Evolutionary conservation across 23 red algal genomes (phyloP).

Genomic region (Agarophyton chilense): DNA sequence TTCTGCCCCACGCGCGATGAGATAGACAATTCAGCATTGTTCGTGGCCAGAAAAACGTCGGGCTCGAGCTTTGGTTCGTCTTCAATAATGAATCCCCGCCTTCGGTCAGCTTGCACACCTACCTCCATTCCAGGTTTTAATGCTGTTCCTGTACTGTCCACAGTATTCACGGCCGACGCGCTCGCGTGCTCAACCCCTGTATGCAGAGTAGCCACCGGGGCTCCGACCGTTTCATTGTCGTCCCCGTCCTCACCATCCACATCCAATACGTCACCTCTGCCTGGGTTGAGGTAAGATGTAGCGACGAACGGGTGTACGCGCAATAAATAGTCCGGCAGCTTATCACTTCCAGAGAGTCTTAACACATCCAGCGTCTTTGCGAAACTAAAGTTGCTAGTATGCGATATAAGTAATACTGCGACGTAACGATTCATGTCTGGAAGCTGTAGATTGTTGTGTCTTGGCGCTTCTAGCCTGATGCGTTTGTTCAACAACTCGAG

Average conservation of each 20-base stretch:
- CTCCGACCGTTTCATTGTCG: too few relatives aligned
- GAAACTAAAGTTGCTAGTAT: neutral
- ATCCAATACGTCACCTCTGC: conserved; percentile 5
- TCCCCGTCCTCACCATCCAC: neutral
- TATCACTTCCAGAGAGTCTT: neutral
- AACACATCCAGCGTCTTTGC: neutral
- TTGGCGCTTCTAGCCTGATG: too few relatives aligned
- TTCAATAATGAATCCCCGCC: conserved; percentile 47
- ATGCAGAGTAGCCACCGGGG: too few relatives aligned
- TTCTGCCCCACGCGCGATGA: neutral
- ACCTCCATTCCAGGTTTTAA: too few relatives aligned
- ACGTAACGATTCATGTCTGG: neutral
- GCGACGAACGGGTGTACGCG: conserved; percentile 35
- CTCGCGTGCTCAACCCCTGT: neutral
- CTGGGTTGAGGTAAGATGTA: conserved; percentile 1
- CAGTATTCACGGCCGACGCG: neutral
- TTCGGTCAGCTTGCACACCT: too few relatives aligned
- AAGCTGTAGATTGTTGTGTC: too few relatives aligned
- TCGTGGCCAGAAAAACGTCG: conserved; percentile 24
- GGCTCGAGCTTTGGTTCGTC: conserved; percentile 27
- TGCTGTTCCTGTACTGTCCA: neutral
- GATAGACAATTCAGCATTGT: neutral
- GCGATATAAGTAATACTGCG: neutral
- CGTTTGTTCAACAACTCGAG: too few relatives aligned
- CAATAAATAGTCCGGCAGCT: conserved; percentile 13